Conservation (phyloP, 192 early-diverging fungal species). For the Linnemannia exigua region DNA sequence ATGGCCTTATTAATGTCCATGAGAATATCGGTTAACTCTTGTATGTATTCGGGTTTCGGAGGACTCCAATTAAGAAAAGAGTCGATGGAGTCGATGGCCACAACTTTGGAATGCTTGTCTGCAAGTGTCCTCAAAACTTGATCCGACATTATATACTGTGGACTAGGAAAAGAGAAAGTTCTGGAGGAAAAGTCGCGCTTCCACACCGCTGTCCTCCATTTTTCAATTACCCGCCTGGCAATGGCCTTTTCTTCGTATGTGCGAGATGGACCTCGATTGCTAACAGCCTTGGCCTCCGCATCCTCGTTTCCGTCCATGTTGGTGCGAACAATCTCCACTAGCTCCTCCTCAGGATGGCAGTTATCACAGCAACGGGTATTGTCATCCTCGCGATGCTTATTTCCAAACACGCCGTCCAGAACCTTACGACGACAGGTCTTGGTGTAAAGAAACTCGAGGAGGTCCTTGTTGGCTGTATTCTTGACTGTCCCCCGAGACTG, state of each 20-base stretch:
- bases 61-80: slow-evolving; percentile 11
- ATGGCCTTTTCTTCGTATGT: not conserved
- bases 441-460: slow-evolving; percentile 3
- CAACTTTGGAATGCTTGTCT: not conserved
- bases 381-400: not conserved
- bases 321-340: not conserved
- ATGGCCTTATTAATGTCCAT: not conserved
- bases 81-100: slow-evolving; percentile 1
- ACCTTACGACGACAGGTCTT: slow-evolving; percentile 13
- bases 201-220: not conserved
- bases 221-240: not conserved
- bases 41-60: not conserved
- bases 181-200: not conserved
- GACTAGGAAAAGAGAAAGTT: too few species aligned
- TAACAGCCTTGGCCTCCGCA: not conserved
- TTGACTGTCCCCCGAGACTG: not conserved
- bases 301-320: not conserved
- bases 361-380: not conserved
- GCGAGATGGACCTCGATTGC: not conserved
- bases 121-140: slow-evolving; percentile 6
- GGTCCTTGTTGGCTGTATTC: not conserved
- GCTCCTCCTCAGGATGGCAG: too few species aligned
- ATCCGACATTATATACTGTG: too few species aligned
- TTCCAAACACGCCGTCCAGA: slow-evolving; percentile 12
- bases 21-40: slow-evolving; percentile 10